Percentiles rank a stretch among this genome's conserved stretches.
phyloP scores from a whole-genome alignment of 805 yeast genomes.

The Ogataea siamensis region DNA sequence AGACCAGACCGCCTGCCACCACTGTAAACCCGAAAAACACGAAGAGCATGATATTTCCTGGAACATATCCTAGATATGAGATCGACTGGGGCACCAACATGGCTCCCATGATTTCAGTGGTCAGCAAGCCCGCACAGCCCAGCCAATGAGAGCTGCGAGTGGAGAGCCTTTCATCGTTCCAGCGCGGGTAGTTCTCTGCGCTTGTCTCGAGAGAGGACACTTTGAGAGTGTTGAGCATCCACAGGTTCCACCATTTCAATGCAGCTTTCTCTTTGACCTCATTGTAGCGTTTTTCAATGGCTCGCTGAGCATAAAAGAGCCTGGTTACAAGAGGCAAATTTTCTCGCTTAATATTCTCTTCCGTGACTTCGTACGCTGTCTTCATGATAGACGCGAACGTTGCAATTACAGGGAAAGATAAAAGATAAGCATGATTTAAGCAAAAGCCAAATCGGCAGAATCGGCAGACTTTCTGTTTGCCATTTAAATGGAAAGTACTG shows the following conservation, averaged over 20 bases:
- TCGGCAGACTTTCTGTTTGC: neutral
- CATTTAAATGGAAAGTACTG: too few relatives aligned
- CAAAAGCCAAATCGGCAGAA: neutral
- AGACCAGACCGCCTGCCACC: conserved; percentile 40
- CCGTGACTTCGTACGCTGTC: neutral
- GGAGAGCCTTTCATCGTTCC: conserved; percentile 20
- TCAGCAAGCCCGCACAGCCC: conserved; percentile 21
- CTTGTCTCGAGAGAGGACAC: conserved; percentile 10
- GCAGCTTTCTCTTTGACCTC: conserved; percentile 6
- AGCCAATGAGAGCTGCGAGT: conserved; percentile 22
- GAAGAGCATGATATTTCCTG: conserved; percentile 16
- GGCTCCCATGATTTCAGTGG: conserved; percentile 28
- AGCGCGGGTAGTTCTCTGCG: conserved; percentile 14
- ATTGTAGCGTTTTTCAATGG: conserved; percentile 17
- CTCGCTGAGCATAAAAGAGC: conserved; percentile 23
- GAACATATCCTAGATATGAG: conserved; percentile 19
- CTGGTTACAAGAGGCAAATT: conserved; percentile 11
- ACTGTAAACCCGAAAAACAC: conserved; percentile 32
- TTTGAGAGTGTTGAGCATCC: conserved; percentile 7
- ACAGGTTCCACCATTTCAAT: conserved; percentile 9
- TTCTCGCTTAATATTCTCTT: neutral
- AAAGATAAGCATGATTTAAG: too few relatives aligned
- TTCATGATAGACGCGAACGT: too few relatives aligned
- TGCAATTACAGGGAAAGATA: too few relatives aligned
- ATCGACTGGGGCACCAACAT: conserved; percentile 17